Evolutionary conservation across 331 rosid species (phyloP).

Genomic region (Malus hybrid): DNA sequence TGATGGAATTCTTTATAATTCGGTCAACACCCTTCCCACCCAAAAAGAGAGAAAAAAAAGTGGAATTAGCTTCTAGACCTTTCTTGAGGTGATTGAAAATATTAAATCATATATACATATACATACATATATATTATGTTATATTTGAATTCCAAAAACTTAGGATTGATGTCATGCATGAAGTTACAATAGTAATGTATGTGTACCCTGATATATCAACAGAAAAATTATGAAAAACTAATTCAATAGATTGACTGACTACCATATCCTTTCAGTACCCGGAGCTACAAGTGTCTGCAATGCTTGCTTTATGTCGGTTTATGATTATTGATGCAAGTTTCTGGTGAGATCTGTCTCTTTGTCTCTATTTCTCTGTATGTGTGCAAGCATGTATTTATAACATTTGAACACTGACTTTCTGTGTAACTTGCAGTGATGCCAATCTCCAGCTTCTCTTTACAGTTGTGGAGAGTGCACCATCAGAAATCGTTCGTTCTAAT

Average conservation of each 20-base stretch:
- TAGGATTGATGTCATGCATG: background rate
- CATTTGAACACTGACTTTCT: background rate
- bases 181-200: background rate
- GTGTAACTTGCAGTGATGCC: slow-evolving; percentile 49
- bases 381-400: background rate
- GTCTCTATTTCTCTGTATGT: background rate
- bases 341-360: slow-evolving; percentile 56
- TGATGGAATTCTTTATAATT: background rate
- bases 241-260: slow-evolving; percentile 3
- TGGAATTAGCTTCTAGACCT: background rate
- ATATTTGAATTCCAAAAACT: background rate
- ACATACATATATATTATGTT: too few species aligned
- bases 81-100: background rate
- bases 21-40: background rate
- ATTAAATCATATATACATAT: background rate
- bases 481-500: slow-evolving; percentile 91
- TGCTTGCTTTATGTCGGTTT: slow-evolving; percentile 94
- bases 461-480: slow-evolving; percentile 67
- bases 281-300: slow-evolving; percentile 89
- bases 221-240: background rate
- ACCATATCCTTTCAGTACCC: slow-evolving; percentile 59
- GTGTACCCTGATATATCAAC: background rate
- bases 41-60: background rate
- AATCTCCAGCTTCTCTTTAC: slow-evolving; percentile 98
- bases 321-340: slow-evolving; percentile 88